These are phyloP conservation scores for Suillus variegatus DNA, from an alignment of 768 basidiomycete genomes.

Conservation along the genomic window DNA sequence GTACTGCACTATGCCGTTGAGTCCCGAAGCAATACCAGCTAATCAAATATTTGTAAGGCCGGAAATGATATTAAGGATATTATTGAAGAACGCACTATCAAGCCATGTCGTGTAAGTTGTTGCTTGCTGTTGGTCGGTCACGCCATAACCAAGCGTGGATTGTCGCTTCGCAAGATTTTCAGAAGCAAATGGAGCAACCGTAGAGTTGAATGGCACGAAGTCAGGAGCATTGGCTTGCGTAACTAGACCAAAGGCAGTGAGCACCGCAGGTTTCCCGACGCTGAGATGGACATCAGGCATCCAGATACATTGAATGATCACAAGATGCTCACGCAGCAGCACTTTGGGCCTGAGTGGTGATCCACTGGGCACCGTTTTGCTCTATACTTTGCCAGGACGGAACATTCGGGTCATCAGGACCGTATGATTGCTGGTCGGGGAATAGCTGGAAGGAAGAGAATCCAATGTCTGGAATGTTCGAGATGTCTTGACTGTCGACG, in stretches of 20 bases:
- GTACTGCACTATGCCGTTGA: constrained; percentile 28
- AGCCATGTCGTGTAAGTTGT: constrained; percentile 59
- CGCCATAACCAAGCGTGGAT: constrained; percentile 30
- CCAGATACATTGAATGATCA: neutral
- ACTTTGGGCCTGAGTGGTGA: constrained; percentile 46
- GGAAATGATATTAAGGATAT: neutral
- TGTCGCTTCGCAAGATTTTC: constrained; percentile 25
- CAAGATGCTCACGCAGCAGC: constrained; percentile 42
- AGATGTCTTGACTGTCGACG: constrained; percentile 67
- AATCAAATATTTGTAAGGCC: constrained; percentile 6
- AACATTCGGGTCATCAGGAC: constrained; percentile 46
- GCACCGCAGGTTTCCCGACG: constrained; percentile 52
- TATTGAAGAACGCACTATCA: constrained; percentile 35
- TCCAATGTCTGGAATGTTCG: constrained; percentile 54
- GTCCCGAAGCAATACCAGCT: constrained; percentile 44
- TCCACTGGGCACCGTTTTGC: constrained; percentile 56
- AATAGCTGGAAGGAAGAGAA: constrained; percentile 65
- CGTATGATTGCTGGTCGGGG: constrained; percentile 67
- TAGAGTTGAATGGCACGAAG: constrained; percentile 66
- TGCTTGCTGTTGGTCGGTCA: constrained; percentile 53
- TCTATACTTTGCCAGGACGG: constrained; percentile 54
- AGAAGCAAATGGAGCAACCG: constrained; percentile 42
- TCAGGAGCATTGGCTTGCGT: constrained; percentile 50
- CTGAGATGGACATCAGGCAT: constrained; percentile 32
- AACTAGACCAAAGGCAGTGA: constrained; percentile 65